phyloP scores from a whole-genome alignment of 2,329 filamentous ascomycete genomes.

The Knufia fluminis region DNA sequence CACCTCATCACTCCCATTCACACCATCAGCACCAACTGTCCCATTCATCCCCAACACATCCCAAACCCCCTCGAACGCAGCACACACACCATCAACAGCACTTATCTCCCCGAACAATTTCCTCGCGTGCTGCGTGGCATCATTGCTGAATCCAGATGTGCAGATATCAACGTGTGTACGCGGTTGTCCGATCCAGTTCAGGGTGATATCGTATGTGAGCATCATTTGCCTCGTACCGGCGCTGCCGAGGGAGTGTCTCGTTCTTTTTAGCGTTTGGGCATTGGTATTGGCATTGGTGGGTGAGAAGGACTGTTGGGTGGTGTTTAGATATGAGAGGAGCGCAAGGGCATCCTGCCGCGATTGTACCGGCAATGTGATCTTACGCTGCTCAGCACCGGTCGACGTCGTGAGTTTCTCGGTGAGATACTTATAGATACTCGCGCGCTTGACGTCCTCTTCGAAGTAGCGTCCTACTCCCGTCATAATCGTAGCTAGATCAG shows the following conservation, averaged over 20 bases:
- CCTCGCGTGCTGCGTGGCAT: constrained; percentile 12
- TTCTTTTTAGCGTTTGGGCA: background rate
- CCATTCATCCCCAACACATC: constrained; percentile 11
- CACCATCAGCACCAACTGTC: background rate
- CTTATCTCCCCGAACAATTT: constrained; percentile 16
- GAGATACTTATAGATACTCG: constrained; percentile 17
- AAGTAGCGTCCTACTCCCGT: constrained; percentile 23
- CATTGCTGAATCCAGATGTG: constrained; percentile 12
- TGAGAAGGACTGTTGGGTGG: constrained; percentile 9
- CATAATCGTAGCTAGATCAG: constrained; percentile 17
- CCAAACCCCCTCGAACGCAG: constrained; percentile 15
- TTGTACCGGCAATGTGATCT: background rate
- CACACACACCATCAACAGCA: constrained; percentile 11
- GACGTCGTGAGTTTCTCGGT: background rate
- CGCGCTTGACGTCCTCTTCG: constrained; percentile 16
- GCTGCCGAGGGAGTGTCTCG: constrained; percentile 5
- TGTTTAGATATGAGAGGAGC: constrained; percentile 14
- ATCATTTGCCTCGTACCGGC: constrained; percentile 16
- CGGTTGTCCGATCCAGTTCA: constrained; percentile 18
- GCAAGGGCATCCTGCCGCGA: constrained; percentile 7
- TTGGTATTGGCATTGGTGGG: background rate
- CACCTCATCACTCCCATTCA: background rate
- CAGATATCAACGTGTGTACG: constrained; percentile 13
- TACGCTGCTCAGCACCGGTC: background rate
- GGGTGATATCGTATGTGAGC: constrained; percentile 16